These are phyloP conservation scores for Colletotrichum gloeosporioides DNA, from an alignment of 2,329 filamentous ascomycete genomes.

Conservation along the genomic window DNA sequence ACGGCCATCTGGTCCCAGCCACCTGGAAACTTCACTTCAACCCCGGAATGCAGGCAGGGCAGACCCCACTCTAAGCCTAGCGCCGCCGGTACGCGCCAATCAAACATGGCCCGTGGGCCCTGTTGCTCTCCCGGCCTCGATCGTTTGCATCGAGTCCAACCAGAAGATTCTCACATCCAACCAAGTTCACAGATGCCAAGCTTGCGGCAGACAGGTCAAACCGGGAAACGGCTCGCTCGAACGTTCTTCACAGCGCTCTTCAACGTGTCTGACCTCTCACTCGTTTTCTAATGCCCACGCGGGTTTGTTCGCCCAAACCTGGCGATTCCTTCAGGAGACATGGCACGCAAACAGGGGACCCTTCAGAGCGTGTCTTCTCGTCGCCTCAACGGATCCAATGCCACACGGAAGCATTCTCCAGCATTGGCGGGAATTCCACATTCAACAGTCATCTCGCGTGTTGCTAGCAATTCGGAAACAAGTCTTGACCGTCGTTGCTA, in stretches of 20 bases:
- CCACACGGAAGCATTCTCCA: background rate
- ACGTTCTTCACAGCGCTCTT: background rate
- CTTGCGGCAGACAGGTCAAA: background rate
- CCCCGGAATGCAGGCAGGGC: background rate
- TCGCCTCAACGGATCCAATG: background rate
- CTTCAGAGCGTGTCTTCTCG: background rate
- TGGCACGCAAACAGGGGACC: background rate
- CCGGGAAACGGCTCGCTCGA: background rate
- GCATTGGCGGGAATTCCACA: background rate
- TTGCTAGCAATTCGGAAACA: background rate
- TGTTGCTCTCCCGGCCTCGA: background rate
- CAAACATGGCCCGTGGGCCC: background rate
- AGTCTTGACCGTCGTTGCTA: background rate
- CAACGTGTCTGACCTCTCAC: background rate
- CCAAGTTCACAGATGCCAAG: background rate
- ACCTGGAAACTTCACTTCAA: conserved; percentile 6
- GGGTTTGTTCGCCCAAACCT: background rate
- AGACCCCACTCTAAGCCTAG: background rate
- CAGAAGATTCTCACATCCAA: background rate
- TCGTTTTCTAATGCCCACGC: background rate
- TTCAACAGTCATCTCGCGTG: conserved; percentile 1
- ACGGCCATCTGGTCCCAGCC: conserved; percentile 5
- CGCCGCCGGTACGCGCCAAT: background rate
- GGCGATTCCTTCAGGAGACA: background rate
- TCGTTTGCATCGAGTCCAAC: background rate